Evolutionary conservation across 78 protist genomes (phyloP).

Genomic region (Polysphondylium violaceum): DNA sequence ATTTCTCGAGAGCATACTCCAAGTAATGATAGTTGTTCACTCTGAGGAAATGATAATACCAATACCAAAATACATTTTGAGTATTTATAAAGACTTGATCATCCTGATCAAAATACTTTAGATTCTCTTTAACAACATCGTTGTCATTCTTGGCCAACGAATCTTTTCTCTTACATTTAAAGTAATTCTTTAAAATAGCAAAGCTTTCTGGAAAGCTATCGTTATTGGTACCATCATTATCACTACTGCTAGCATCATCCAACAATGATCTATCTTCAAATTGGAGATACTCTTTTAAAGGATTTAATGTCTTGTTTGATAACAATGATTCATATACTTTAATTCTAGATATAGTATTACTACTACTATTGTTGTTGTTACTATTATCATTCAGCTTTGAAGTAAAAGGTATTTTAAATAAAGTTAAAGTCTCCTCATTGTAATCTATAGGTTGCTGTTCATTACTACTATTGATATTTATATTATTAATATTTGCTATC

Average conservation of each 20-base stretch:
- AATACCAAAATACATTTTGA: constrained; percentile 58
- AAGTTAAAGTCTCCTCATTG: constrained; percentile 4
- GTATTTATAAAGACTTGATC: constrained; percentile 16
- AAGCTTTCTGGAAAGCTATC: constrained; percentile 36
- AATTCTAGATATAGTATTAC: constrained; percentile 18
- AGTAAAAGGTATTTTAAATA: constrained; percentile 25
- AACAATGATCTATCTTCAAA: constrained; percentile 15
- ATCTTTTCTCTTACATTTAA: constrained; percentile 2
- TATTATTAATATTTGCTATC: constrained; percentile 37
- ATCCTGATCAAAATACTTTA: constrained; percentile 7
- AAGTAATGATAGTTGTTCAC: constrained; percentile 53
- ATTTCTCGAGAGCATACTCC: constrained; percentile 41
- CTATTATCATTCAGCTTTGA: not conserved
- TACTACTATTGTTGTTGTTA: not conserved
- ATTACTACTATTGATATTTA: not conserved
- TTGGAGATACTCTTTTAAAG: constrained; percentile 3
- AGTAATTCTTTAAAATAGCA: constrained; percentile 30
- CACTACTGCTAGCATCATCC: not conserved
- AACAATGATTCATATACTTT: constrained; percentile 38
- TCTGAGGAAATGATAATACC: constrained; percentile 73
- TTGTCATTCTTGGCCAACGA: not conserved
- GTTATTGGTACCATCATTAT: not conserved
- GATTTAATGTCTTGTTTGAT: constrained; percentile 42
- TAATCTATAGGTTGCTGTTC: not conserved
- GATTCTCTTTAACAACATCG: not conserved